Conservation (phyloP, 129 eudicot genomes). For the Centrapalus pauciflorus region DNA sequence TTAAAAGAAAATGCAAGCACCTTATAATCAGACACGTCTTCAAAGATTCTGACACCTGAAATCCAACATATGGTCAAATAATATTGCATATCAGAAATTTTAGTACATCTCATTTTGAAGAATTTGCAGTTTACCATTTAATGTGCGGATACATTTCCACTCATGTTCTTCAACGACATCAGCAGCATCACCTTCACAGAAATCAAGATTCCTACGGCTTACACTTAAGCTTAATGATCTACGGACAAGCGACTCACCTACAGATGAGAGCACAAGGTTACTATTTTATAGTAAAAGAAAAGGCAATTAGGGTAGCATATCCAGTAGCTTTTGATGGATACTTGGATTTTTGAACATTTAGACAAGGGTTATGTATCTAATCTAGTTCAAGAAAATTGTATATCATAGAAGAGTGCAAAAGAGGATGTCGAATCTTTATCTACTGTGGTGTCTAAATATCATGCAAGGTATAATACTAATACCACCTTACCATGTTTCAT, state of each 20-base stretch:
- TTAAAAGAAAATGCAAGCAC: constrained; percentile 24
- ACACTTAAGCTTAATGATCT: constrained; percentile 35
- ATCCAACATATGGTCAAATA: background rate
- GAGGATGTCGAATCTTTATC: background rate
- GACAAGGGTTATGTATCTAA: background rate
- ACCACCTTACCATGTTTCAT: constrained; percentile 56
- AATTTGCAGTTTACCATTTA: constrained; percentile 36
- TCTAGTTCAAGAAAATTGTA: background rate
- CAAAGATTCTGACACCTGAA: constrained; percentile 72
- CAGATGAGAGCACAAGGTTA: too few relatives aligned
- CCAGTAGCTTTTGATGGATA: too few relatives aligned
- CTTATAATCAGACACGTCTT: constrained; percentile 54
- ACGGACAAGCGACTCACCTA: constrained; percentile 58
- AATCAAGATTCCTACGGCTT: constrained; percentile 10
- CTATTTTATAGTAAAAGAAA: too few relatives aligned
- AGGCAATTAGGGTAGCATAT: too few relatives aligned
- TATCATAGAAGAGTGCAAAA: background rate
- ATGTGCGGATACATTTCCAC: constrained; percentile 66
- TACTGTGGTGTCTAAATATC: background rate
- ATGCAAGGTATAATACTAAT: background rate
- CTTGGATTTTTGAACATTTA: too few relatives aligned
- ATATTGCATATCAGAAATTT: background rate
- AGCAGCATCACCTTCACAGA: constrained; percentile 49
- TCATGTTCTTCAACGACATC: constrained; percentile 65
- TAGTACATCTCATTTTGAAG: background rate